phyloP scores from a whole-genome alignment of 148 eudicot genomes.

The Rhododendron simsii region DNA sequence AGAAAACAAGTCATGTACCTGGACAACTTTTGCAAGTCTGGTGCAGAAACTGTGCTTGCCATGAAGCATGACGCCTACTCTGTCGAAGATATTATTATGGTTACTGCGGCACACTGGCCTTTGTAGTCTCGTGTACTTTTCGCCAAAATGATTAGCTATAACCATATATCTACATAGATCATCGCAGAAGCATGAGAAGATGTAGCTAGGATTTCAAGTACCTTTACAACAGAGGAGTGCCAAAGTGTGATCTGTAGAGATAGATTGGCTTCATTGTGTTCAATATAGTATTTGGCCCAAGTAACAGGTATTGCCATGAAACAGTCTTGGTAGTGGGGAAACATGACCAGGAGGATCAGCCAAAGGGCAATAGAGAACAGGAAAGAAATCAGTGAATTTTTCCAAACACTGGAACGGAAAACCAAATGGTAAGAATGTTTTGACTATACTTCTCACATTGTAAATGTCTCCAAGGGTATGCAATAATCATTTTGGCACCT shows the following conservation, averaged over 20 bases:
- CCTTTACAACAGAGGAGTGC: neutral
- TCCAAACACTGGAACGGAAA: too few relatives aligned
- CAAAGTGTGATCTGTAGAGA: neutral
- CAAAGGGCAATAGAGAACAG: too few relatives aligned
- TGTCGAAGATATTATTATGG: constrained; percentile 40
- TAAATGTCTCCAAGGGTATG: neutral
- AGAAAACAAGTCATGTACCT: constrained; percentile 29
- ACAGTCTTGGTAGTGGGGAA: neutral
- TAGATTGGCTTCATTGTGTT: neutral
- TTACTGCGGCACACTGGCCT: constrained; percentile 25
- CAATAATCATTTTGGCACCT: neutral
- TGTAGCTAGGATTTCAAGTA: neutral
- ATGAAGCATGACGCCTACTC: constrained; percentile 75
- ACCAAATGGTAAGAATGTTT: neutral
- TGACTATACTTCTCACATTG: neutral
- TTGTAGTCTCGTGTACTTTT: constrained; percentile 25
- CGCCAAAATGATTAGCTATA: constrained; percentile 35
- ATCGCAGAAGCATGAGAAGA: constrained; percentile 10
- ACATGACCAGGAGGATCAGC: too few relatives aligned
- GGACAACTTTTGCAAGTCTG: constrained; percentile 49
- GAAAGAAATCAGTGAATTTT: too few relatives aligned
- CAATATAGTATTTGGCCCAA: neutral
- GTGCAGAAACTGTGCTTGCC: constrained; percentile 63
- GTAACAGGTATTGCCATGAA: neutral
- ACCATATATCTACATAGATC: constrained; percentile 40